A percentile compares a stretch with the other conserved stretches of the same genome.
phyloP scores from a whole-genome alignment of 1,284 basidiomycete species.

The Cutaneotrichosporon cyanovorans region DNA sequence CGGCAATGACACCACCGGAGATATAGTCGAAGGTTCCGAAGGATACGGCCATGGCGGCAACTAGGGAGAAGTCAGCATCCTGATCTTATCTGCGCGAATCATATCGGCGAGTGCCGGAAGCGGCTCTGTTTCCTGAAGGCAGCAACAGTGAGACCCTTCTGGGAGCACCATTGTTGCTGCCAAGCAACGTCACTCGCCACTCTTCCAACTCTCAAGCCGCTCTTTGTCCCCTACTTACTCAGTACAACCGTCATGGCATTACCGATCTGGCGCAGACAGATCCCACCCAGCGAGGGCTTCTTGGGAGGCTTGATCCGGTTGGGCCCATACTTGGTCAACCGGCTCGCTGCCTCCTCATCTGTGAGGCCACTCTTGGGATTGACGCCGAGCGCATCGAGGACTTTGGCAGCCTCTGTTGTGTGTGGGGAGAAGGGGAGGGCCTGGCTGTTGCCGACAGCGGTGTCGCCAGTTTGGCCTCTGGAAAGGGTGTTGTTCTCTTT shows the following conservation, averaged over 20 bases:
- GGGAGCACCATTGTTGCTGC: no score
- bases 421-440: slow-evolving; percentile 34
- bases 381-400: slow-evolving; percentile 37
- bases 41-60: slow-evolving; percentile 57
- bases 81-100: no score
- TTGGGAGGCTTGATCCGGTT: slow-evolving; percentile 46
- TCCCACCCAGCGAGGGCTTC: slow-evolving; percentile 33
- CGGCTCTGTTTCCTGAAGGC: no score
- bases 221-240: slow-evolving; percentile 24
- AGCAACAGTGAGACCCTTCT: no score
- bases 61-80: slow-evolving; percentile 24
- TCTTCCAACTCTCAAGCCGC: no score
- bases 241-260: slow-evolving; percentile 46
- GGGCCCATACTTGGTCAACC: slow-evolving; percentile 40
- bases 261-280: slow-evolving; percentile 38
- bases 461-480: neutral
- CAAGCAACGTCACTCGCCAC: no score
- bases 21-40: slow-evolving; percentile 60
- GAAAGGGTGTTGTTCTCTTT: no score
- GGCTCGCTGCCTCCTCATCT: slow-evolving; percentile 24
- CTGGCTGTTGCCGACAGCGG: neutral
- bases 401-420: slow-evolving; percentile 30
- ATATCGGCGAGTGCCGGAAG: no score
- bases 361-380: slow-evolving; percentile 34
- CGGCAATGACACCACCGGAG: slow-evolving; percentile 59